A percentile compares a stretch with the other conserved stretches of the same genome.
phyloP scores from a whole-genome alignment of 257 asterid species.

The Solanum commersonii region DNA sequence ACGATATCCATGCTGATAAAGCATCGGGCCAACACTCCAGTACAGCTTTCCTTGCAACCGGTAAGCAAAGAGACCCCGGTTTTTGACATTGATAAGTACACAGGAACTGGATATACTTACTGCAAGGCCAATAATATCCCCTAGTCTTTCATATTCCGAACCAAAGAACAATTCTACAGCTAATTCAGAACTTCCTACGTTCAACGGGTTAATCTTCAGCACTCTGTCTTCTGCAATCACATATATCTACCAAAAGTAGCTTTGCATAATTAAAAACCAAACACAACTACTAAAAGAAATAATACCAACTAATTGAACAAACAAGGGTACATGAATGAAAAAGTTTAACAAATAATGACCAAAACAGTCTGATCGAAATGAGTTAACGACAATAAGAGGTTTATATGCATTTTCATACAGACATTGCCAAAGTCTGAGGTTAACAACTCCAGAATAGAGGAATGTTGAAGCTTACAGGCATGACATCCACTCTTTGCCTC shows the following conservation, averaged over 20 bases:
- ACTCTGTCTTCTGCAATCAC: constrained; percentile 82
- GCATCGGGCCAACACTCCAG: constrained; percentile 87
- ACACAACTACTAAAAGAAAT: not conserved
- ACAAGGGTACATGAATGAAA: not conserved
- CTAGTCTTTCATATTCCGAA: constrained; percentile 27
- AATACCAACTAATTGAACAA: not conserved
- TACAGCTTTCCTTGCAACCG: constrained; percentile 47
- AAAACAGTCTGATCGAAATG: not conserved
- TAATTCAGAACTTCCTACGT: constrained; percentile 32
- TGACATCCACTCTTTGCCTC: not conserved
- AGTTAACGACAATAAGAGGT: not conserved
- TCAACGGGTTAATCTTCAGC: constrained; percentile 45
- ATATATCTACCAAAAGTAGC: constrained; percentile 52
- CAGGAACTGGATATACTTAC: constrained; percentile 67
- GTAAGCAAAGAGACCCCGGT: constrained; percentile 68
- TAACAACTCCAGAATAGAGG: not conserved
- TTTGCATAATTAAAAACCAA: not conserved
- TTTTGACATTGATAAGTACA: constrained; percentile 45
- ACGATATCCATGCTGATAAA: constrained; percentile 71
- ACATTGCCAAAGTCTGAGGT: not conserved
- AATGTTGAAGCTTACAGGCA: not conserved
- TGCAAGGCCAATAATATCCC: constrained; percentile 61
- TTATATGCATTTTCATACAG: not conserved
- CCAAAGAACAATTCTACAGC: constrained; percentile 64
- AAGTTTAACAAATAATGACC: not conserved